These are phyloP conservation scores for Pseudevernia furfuracea DNA, from an alignment of 495 filamentous ascomycete species.

Conservation along the genomic window DNA sequence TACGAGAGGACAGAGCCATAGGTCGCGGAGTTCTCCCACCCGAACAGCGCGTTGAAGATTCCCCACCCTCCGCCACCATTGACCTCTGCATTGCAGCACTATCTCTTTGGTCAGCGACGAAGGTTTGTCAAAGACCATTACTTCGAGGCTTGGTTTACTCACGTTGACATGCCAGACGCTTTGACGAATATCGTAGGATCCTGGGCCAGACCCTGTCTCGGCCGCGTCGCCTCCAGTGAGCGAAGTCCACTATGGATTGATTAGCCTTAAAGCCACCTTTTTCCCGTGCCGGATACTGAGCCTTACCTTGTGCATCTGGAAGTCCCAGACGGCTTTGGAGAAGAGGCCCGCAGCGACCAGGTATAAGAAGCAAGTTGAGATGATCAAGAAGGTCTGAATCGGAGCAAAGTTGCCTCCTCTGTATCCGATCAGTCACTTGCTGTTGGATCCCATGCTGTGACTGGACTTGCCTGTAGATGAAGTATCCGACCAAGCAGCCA, in stretches of 20 bases:
- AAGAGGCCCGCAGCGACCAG: constrained; percentile 80
- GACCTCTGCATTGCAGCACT: constrained; percentile 69
- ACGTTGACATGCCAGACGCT: constrained; percentile 91
- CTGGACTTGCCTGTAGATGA: constrained; percentile 65
- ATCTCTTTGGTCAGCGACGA: constrained; percentile 12
- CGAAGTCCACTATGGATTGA: constrained; percentile 49
- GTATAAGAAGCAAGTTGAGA: constrained; percentile 77
- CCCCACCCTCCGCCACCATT: constrained; percentile 81
- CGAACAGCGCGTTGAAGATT: constrained; percentile 72
- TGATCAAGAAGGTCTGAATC: constrained; percentile 70
- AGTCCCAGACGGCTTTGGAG: constrained; percentile 66
- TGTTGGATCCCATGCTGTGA: constrained; percentile 10
- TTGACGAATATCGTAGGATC: constrained; percentile 77
- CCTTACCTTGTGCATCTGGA: constrained; percentile 46
- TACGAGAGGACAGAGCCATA: constrained; percentile 69
- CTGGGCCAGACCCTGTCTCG: constrained; percentile 68
- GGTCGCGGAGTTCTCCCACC: constrained; percentile 85
- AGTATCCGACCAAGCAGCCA: constrained; percentile 55
- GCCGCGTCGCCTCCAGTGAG: constrained; percentile 62
- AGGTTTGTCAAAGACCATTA: neutral
- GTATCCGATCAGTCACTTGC: neutral
- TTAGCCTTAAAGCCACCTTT: neutral
- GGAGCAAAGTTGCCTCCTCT: constrained; percentile 57
- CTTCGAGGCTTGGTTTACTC: constrained; percentile 27
- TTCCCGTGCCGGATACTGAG: too few relatives aligned